A percentile compares a stretch with the other conserved stretches of the same genome.
Evolutionary conservation across 2,329 filamentous ascomycete genomes (phyloP).

Genomic region (Zymoseptoria passerinii): DNA sequence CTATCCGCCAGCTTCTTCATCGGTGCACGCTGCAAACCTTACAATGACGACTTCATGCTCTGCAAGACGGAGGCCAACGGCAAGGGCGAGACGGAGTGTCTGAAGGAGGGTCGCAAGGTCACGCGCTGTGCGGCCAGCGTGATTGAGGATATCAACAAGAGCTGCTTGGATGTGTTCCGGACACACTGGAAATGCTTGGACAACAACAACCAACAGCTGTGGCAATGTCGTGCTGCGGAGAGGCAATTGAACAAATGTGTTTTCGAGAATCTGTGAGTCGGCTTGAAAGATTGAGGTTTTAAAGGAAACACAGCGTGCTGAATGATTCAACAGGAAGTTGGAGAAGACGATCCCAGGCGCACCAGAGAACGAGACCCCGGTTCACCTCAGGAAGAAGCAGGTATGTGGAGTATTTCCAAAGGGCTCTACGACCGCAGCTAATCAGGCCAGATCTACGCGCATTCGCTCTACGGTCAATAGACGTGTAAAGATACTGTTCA

Average conservation of each 20-base stretch:
- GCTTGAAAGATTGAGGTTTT: neutral
- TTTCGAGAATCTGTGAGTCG: conserved; percentile 81
- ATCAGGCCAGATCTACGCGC: conserved; percentile 2
- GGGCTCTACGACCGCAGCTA: neutral
- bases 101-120: conserved; percentile 93
- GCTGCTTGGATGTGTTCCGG: conserved; percentile 85
- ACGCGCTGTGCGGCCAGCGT: conserved; percentile 94
- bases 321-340: conserved; percentile 33
- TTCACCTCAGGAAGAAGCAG: conserved; percentile 42
- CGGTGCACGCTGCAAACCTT: conserved; percentile 84
- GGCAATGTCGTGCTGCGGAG: conserved; percentile 85
- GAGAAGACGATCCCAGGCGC: conserved; percentile 46
- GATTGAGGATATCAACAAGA: conserved; percentile 93
- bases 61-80: conserved; percentile 95
- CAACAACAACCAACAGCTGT: conserved; percentile 95
- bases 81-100: conserved; percentile 82
- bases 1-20: conserved; percentile 94
- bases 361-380: conserved; percentile 41
- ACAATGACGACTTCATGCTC: conserved; percentile 99
- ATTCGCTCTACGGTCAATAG: conserved; percentile 9
- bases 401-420: conserved; percentile 19
- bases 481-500: conserved; percentile 4
- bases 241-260: conserved; percentile 91
- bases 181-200: conserved; percentile 93
- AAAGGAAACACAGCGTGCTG: neutral